Evolutionary conservation across 768 basidiomycete genomes (phyloP).

Genomic region (Suillus discolor): DNA sequence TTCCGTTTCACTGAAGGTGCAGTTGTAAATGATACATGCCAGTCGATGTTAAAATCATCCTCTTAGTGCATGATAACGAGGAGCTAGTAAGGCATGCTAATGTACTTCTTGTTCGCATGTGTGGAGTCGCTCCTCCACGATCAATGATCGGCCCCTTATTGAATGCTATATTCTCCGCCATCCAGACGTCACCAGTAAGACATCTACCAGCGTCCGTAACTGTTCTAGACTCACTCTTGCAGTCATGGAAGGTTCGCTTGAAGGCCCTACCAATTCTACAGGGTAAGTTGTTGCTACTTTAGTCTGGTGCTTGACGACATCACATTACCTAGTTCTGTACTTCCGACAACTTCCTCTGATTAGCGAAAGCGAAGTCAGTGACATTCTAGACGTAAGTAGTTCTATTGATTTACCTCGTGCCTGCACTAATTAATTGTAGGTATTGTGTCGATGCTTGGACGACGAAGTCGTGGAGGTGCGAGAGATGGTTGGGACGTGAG

Average conservation of each 20-base stretch:
- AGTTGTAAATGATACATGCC: not conserved
- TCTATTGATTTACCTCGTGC: not conserved
- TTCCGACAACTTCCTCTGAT: slow-evolving; percentile 88
- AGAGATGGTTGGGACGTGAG: slow-evolving; percentile 85
- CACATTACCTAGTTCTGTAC: slow-evolving; percentile 61
- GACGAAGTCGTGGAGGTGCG: slow-evolving; percentile 90
- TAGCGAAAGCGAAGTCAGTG: slow-evolving; percentile 69
- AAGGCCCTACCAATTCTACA: slow-evolving; percentile 86
- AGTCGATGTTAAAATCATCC: slow-evolving; percentile 5
- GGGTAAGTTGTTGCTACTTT: slow-evolving; percentile 40
- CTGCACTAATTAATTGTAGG: slow-evolving; percentile 40
- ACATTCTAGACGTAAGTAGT: slow-evolving; percentile 72
- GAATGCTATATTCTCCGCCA: slow-evolving; percentile 72
- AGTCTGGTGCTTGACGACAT: not conserved
- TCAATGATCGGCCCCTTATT: slow-evolving; percentile 69
- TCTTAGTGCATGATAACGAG: slow-evolving; percentile 69
- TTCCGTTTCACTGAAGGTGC: slow-evolving; percentile 75
- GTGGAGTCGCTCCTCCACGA: slow-evolving; percentile 78
- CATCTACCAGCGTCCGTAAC: slow-evolving; percentile 4
- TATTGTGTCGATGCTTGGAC: slow-evolving; percentile 77
- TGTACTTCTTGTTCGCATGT: slow-evolving; percentile 78
- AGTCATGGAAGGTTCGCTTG: slow-evolving; percentile 89
- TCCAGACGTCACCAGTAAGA: slow-evolving; percentile 73
- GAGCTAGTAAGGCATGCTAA: slow-evolving; percentile 68
- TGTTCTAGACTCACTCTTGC: slow-evolving; percentile 11